Evolutionary conservation across 805 yeast species (phyloP).

Genomic region (Priceomyces fermenticarens): DNA sequence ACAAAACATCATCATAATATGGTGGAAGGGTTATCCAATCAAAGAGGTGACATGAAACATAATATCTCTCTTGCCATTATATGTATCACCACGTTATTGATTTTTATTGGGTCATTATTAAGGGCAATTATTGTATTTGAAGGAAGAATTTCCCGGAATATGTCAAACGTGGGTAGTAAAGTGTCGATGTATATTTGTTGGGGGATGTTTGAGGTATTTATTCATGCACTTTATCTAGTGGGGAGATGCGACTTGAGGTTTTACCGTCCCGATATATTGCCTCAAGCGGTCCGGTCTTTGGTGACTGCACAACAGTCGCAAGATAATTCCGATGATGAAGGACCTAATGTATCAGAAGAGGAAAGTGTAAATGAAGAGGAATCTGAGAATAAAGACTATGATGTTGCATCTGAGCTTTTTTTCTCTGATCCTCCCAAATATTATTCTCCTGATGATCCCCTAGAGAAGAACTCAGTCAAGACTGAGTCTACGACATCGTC

Average conservation of each 20-base stretch:
- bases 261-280: slow-evolving; percentile 68
- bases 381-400: not conserved
- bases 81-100: slow-evolving; percentile 43
- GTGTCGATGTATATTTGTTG: slow-evolving; percentile 65
- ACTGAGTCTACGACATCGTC: too few species aligned
- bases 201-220: slow-evolving; percentile 63
- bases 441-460: not conserved
- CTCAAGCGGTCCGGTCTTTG: slow-evolving; percentile 35
- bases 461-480: too few species aligned
- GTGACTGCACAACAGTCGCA: slow-evolving; percentile 42
- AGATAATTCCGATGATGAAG: slow-evolving; percentile 24
- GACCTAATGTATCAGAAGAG: slow-evolving; percentile 1
- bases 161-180: slow-evolving; percentile 35
- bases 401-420: not conserved
- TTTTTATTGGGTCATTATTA: slow-evolving; percentile 49
- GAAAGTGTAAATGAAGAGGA: not conserved
- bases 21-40: slow-evolving; percentile 30
- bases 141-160: slow-evolving; percentile 1
- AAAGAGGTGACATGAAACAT: slow-evolving; percentile 45
- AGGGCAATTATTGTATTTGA: slow-evolving; percentile 49
- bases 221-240: slow-evolving; percentile 53
- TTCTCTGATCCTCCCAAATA: not conserved
- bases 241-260: slow-evolving; percentile 76
- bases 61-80: slow-evolving; percentile 49
- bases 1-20: slow-evolving; percentile 41